phyloP scores from a whole-genome alignment of 228 moss, liverwort and hornwort species.

The Sphagnum magellanicum region DNA sequence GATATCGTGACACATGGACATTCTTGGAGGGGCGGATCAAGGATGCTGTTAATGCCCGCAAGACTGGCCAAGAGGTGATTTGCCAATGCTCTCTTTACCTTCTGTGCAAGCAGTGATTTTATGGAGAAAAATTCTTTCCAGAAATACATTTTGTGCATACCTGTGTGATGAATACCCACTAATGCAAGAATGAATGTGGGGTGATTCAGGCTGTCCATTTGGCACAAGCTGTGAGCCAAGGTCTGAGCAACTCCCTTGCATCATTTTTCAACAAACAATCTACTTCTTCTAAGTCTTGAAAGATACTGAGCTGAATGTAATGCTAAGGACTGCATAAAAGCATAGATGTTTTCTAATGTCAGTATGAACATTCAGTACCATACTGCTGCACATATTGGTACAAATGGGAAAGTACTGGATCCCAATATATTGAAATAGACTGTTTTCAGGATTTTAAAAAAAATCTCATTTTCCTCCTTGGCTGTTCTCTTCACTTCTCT shows the following conservation, averaged over 20 bases:
- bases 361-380: too few species aligned
- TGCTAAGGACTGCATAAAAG: conserved; percentile 3
- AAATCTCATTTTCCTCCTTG: too few species aligned
- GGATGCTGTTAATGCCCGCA: conserved; percentile 74
- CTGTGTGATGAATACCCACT: not conserved
- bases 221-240: conserved; percentile 69
- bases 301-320: conserved; percentile 10
- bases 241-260: conserved; percentile 60
- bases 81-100: not conserved
- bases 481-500: too few species aligned
- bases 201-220: conserved; percentile 69
- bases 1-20: conserved; percentile 61
- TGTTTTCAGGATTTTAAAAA: too few species aligned
- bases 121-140: not conserved
- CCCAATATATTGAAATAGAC: too few species aligned
- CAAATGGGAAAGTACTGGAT: too few species aligned
- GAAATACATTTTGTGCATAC: not conserved
- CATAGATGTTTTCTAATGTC: too few species aligned
- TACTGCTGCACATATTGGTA: too few species aligned
- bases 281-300: conserved; percentile 34
- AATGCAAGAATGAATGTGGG: conserved; percentile 3
- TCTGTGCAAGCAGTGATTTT: not conserved
- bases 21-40: conserved; percentile 75
- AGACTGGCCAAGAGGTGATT: conserved; percentile 79
- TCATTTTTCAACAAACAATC: conserved; percentile 37